Base-by-base conservation (phyloP, 192 early-diverging fungal genomes). In the Coemansia sp. region DNA sequence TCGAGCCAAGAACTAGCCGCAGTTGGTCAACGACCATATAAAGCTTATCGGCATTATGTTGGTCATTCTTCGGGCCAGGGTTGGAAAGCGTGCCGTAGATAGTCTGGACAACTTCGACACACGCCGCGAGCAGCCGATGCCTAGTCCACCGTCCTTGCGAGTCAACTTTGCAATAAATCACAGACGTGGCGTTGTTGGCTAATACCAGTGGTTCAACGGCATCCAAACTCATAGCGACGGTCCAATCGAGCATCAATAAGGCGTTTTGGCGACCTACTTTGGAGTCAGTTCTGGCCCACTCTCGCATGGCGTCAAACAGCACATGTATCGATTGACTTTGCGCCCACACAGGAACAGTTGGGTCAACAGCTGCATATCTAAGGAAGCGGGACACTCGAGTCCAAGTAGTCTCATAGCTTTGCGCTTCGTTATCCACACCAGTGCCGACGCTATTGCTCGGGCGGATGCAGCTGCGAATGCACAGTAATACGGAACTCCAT, bases 261-360 rank as follows among this genome's bases (percentile, higher is more conserved):
- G 75, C 75, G 21, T 44, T 36, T 33, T 48, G 40, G 24, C 29
- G 17, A 21, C 48, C 42, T 10, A 17, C 36, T 1, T 40, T 33
- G 3, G 34, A 33, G 11, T 41, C 36, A 27, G 53, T 37, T n/a
- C 16, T 29, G 29, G 37, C 48, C 39, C 70, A 69, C 53, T 76
- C 68, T 9, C 57, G 59, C 17, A 64, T n/a, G 19, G 57, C 17
- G 34, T 56, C 56, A 59, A 71, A 72, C 3, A 68, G 36, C 37
- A 34, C 24, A 24, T 62, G 10, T 16, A 71, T 44, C 9, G 64
- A 46, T 34, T 41, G 51, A 44, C 53, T 46, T 44, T 77, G 75
- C 13, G 69, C 75, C 75, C 75, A 77, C 11, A 56, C 59, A 14
- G 75, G 69, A 14, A 77, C 75, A 2, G 75, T 68, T 0, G 69